These are phyloP conservation scores for Apiotrichum gracile DNA, from an alignment of 1,284 basidiomycete species.

Conservation along the genomic window DNA sequence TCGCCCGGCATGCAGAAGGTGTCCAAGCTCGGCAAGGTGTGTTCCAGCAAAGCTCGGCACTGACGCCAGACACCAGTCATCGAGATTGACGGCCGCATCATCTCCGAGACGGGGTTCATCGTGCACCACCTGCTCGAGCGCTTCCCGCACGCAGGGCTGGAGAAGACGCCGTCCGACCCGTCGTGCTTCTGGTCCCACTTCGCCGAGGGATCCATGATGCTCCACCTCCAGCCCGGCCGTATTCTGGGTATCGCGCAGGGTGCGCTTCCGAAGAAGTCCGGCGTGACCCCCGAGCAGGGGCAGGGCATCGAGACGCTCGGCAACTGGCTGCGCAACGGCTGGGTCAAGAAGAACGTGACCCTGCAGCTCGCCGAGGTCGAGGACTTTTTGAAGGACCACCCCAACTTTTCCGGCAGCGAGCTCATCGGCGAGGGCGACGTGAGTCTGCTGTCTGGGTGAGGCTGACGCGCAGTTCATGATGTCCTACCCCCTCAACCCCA, in stretches of 20 bases:
- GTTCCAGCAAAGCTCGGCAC: too few species aligned
- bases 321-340: slow-evolving; percentile 8
- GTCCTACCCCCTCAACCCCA: slow-evolving; percentile 1
- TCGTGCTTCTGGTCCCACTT: slow-evolving; percentile 36
- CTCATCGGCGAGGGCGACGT: slow-evolving; percentile 39
- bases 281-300: slow-evolving; percentile 14
- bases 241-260: slow-evolving; percentile 7
- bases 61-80: slow-evolving; percentile 33
- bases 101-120: slow-evolving; percentile 38
- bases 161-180: slow-evolving; percentile 18
- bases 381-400: slow-evolving; percentile 19
- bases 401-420: slow-evolving; percentile 32
- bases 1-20: slow-evolving; percentile 27
- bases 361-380: slow-evolving; percentile 27
- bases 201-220: slow-evolving; percentile 37
- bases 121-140: slow-evolving; percentile 25
- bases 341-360: slow-evolving; percentile 10
- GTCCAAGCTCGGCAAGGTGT: slow-evolving; percentile 29
- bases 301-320: slow-evolving; percentile 15
- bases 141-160: slow-evolving; percentile 11
- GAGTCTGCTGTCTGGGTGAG: slow-evolving; percentile 7
- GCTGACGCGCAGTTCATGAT: slow-evolving; percentile 10
- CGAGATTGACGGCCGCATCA: slow-evolving; percentile 25
- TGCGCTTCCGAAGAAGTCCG: slow-evolving; percentile 2
- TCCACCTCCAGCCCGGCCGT: slow-evolving; percentile 25